A percentile compares a stretch with the other conserved stretches of the same genome.
Conservation (phyloP, 352 stramenopile genomes). For the Phytophthora podocarpi region DNA sequence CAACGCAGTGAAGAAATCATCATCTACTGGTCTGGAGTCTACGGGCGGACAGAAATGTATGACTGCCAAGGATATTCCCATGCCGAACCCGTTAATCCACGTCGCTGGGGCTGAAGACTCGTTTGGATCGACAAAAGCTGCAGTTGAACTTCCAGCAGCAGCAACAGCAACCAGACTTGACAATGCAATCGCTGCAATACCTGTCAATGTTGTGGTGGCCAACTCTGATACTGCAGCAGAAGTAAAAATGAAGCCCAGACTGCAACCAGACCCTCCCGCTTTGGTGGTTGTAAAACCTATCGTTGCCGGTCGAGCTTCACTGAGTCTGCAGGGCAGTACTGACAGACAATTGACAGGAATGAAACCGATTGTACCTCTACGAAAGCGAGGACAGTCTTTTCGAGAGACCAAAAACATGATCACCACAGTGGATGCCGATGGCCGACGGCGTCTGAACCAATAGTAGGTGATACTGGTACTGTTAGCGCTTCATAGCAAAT, state of each 20-base stretch:
- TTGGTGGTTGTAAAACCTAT: constrained; percentile 27
- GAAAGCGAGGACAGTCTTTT: constrained; percentile 73
- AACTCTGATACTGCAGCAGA: neutral
- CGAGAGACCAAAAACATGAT: constrained; percentile 65
- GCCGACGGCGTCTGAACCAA: constrained; percentile 69
- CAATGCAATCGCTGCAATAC: neutral
- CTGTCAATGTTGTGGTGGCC: neutral
- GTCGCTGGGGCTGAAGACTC: neutral
- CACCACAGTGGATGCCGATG: constrained; percentile 54
- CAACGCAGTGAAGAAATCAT: constrained; percentile 12
- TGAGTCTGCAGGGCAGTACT: constrained; percentile 16
- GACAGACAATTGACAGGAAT: constrained; percentile 54
- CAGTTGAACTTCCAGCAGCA: neutral
- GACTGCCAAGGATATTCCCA: neutral
- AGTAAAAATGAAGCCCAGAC: neutral
- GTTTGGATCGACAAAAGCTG: constrained; percentile 3
- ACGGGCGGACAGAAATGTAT: neutral
- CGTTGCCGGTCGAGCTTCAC: constrained; percentile 9
- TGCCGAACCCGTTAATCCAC: neutral
- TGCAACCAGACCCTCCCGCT: constrained; percentile 8
- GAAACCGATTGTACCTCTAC: constrained; percentile 60
- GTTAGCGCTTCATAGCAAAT: neutral
- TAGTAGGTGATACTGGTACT: constrained; percentile 50
- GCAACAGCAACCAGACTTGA: too few species aligned
- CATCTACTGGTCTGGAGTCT: neutral